These are phyloP conservation scores for Tritrichomonas foetus DNA, from an alignment of 208 protist species.

Conservation along the genomic window DNA sequence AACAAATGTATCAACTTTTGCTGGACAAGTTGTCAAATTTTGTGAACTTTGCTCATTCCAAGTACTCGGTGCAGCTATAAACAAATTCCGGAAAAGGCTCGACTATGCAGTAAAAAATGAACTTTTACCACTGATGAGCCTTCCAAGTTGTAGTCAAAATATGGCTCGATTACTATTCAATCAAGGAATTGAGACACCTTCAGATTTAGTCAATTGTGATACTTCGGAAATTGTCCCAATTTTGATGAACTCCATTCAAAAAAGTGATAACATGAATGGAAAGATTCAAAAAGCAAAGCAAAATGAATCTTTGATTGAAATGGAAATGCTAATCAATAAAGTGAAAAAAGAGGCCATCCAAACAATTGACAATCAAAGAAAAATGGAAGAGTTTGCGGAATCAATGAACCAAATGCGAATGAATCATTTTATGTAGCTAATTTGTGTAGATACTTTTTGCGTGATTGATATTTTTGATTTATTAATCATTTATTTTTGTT, in stretches of 20 bases:
- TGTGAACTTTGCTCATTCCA: neutral
- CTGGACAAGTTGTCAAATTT: neutral
- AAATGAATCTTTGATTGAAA: too few relatives aligned
- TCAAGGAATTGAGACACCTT: neutral
- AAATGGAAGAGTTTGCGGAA: too few relatives aligned
- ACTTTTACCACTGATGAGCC: neutral
- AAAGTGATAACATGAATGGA: too few relatives aligned
- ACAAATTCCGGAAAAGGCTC: neutral
- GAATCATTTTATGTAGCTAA: too few relatives aligned
- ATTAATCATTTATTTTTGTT: too few relatives aligned
- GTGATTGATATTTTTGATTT: too few relatives aligned
- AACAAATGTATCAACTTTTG: neutral
- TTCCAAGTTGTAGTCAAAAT: neutral
- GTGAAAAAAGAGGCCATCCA: too few relatives aligned
- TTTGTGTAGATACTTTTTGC: too few relatives aligned
- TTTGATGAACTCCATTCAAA: neutral
- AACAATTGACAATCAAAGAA: too few relatives aligned
- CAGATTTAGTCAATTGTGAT: neutral
- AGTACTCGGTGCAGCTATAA: neutral
- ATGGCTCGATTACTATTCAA: neutral
- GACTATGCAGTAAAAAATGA: neutral
- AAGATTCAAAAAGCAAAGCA: too few relatives aligned
- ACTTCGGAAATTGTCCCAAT: neutral
- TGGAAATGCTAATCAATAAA: too few relatives aligned
- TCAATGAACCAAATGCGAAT: too few relatives aligned